Evolutionary conservation across 2,329 filamentous ascomycete genomes (phyloP).

Genomic region (Alternaria angustiovoidea): DNA sequence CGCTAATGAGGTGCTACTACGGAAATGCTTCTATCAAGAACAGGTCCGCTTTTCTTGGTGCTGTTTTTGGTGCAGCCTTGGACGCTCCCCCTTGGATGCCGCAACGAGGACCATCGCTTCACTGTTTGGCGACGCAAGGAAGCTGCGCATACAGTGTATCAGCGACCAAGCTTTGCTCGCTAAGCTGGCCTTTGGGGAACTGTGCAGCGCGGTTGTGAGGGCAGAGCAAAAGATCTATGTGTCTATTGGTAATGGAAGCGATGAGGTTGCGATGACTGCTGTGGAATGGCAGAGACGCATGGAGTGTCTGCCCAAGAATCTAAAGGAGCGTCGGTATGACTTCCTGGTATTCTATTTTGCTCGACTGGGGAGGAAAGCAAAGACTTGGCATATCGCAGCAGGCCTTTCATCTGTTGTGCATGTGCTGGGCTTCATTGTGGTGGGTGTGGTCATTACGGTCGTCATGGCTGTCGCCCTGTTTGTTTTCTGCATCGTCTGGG

Average conservation of each 20-base stretch:
- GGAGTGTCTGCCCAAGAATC: not conserved
- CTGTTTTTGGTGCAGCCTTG: constrained; percentile 18
- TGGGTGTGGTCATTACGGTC: not conserved
- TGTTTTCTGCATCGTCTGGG: not conserved
- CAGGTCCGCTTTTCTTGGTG: constrained; percentile 11
- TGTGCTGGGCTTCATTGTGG: constrained; percentile 1
- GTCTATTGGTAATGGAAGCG: not conserved
- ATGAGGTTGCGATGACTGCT: not conserved
- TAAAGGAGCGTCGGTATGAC: not conserved
- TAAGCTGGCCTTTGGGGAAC: constrained; percentile 1
- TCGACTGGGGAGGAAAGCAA: not conserved
- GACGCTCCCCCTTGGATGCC: not conserved
- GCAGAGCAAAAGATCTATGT: constrained; percentile 11
- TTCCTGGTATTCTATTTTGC: constrained; percentile 12
- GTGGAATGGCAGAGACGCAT: not conserved
- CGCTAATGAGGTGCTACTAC: constrained; percentile 10
- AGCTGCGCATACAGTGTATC: not conserved
- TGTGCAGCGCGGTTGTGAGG: constrained; percentile 6
- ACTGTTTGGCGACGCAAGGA: constrained; percentile 6
- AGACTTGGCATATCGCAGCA: not conserved
- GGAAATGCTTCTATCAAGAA: constrained; percentile 7
- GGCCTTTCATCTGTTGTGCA: constrained; percentile 3
- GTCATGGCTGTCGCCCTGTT: not conserved
- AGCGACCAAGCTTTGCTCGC: constrained; percentile 2
- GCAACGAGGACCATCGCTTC: not conserved